Evolutionary conservation across 2,329 filamentous ascomycete species (phyloP).

Genomic region (Penicillium aurantiogriseum): DNA sequence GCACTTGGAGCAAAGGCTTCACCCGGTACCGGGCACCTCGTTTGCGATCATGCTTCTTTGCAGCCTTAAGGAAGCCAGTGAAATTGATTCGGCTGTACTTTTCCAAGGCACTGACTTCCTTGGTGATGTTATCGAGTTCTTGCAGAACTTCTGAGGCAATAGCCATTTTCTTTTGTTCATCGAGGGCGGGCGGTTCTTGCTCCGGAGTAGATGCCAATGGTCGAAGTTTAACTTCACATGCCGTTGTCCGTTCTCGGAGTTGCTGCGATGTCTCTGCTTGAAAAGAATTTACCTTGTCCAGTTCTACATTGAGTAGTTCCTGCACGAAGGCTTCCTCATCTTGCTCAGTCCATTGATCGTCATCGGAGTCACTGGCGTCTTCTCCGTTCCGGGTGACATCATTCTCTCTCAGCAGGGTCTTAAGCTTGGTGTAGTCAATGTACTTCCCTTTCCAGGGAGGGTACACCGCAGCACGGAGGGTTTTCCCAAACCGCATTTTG

Average conservation of each 20-base stretch:
- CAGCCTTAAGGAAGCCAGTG: conserved; percentile 95
- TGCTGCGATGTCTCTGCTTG: conserved; percentile 78
- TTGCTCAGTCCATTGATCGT: conserved; percentile 77
- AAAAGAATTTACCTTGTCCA: conserved; percentile 92
- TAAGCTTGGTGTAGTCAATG: conserved; percentile 93
- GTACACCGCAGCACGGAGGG: conserved; percentile 75
- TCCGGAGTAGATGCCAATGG: conserved; percentile 49
- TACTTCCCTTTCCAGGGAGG: conserved; percentile 89
- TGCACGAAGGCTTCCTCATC: conserved; percentile 94
- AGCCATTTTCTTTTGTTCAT: conserved; percentile 46
- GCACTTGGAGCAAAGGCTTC: conserved; percentile 85
- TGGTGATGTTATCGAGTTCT: conserved; percentile 83
- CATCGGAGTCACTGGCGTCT: conserved; percentile 53
- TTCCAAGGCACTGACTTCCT: conserved; percentile 88
- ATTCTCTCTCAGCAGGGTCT: conserved; percentile 81
- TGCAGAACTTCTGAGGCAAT: conserved; percentile 68
- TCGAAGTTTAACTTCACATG: conserved; percentile 65
- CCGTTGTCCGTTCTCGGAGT: conserved; percentile 76
- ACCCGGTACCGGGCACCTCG: conserved; percentile 83
- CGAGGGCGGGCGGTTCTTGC: conserved; percentile 32
- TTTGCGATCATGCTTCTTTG: conserved; percentile 98
- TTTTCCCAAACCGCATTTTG: conserved; percentile 90
- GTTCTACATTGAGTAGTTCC: conserved; percentile 88
- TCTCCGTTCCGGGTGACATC: conserved; percentile 45
- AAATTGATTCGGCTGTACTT: conserved; percentile 97